Conservation (phyloP, 1,139 yeast species). For the Suhomyces maxii region DNA sequence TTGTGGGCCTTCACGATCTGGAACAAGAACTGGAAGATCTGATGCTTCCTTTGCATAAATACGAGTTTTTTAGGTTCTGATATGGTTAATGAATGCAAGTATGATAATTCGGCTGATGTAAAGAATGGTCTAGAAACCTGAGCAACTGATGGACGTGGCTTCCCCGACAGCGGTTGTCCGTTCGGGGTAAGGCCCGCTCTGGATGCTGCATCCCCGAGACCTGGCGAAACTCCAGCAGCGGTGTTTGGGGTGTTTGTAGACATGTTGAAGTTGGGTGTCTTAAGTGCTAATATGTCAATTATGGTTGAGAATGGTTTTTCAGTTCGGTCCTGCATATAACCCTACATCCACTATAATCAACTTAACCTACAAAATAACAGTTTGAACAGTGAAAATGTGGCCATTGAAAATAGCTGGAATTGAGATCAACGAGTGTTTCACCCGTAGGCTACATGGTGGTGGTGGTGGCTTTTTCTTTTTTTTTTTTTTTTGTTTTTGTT, state of each 20-base stretch:
- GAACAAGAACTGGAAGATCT: constrained; percentile 54
- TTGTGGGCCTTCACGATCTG: constrained; percentile 54
- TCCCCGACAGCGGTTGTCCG: constrained; percentile 1
- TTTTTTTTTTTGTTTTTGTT: too few species aligned
- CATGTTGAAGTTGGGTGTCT: constrained; percentile 1
- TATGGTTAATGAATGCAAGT: constrained; percentile 54
- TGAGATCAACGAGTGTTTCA: too few species aligned
- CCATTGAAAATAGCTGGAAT: too few species aligned
- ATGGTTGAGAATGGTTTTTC: neutral
- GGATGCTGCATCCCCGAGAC: neutral
- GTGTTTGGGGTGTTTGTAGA: constrained; percentile 5
- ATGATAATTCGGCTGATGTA: constrained; percentile 54
- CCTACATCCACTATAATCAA: too few species aligned
- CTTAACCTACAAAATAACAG: too few species aligned
- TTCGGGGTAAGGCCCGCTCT: constrained; percentile 4
- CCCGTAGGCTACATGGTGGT: too few species aligned
- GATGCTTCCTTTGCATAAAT: constrained; percentile 53
- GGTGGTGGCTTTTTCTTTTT: too few species aligned
- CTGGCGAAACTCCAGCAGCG: constrained; percentile 5
- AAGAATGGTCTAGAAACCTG: constrained; percentile 69
- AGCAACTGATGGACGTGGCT: constrained; percentile 9
- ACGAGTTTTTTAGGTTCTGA: constrained; percentile 47
- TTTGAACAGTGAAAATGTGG: too few species aligned
- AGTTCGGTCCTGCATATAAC: neutral
- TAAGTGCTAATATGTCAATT: neutral